Percentiles rank a stretch among this genome's conserved stretches.
Conservation (phyloP, 179 eudicot genomes). For the Monotropa hypopitys region DNA sequence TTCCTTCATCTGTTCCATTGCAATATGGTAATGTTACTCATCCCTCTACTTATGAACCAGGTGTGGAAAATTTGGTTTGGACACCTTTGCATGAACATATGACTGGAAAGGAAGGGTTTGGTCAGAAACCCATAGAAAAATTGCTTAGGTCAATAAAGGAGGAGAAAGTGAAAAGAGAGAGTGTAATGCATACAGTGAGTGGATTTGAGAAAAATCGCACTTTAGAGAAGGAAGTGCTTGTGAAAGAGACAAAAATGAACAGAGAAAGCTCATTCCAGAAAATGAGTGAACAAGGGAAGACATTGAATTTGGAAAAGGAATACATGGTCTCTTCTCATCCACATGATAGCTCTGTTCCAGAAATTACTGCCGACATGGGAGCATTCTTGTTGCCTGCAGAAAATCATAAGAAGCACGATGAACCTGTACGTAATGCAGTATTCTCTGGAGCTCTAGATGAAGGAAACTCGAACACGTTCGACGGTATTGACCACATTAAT, state of each 20-base stretch:
- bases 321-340: conserved; percentile 16
- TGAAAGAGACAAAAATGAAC: conserved; percentile 19
- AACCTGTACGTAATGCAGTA: conserved; percentile 14
- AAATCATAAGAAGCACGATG: conserved; percentile 34
- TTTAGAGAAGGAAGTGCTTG: conserved; percentile 12
- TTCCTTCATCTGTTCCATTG: conserved; percentile 11
- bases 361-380: conserved; percentile 1
- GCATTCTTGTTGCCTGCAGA: conserved; percentile 31
- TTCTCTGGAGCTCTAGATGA: conserved; percentile 19
- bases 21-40: conserved; percentile 21
- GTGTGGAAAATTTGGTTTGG: conserved; percentile 20
- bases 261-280: conserved; percentile 15
- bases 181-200: conserved; percentile 8
- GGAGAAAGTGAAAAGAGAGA: conserved; percentile 12
- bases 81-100: conserved; percentile 17
- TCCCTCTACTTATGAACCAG: conserved; percentile 17
- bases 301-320: conserved; percentile 9
- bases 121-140: conserved; percentile 19
- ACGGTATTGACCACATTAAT: conserved; percentile 20
- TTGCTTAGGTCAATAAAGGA: conserved; percentile 8
- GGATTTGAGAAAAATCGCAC: conserved; percentile 12
- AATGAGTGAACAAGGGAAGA: conserved; percentile 7
- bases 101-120: conserved; percentile 17
- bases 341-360: conserved; percentile 19
- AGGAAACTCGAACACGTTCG: conserved; percentile 19